These are phyloP conservation scores for Mucor irregularis DNA, from an alignment of 371 early-diverging fungal species.

Conservation along the genomic window DNA sequence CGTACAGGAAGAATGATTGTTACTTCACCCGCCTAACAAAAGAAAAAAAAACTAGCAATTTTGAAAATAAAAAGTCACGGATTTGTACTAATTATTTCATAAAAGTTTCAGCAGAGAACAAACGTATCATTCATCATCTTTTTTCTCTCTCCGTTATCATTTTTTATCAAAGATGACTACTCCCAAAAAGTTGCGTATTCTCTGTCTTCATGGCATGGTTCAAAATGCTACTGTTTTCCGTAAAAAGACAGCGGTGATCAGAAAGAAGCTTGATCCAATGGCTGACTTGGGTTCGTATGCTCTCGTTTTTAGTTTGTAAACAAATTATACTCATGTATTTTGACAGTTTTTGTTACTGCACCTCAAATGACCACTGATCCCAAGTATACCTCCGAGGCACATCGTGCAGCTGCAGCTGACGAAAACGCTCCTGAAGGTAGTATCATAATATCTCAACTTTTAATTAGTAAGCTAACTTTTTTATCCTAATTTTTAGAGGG, in stretches of 20 bases:
- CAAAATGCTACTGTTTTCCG: slow-evolving; percentile 72
- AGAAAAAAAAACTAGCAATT: too few relatives aligned
- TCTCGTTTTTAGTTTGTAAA: not conserved
- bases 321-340: not conserved
- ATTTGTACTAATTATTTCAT: too few relatives aligned
- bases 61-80: too few relatives aligned
- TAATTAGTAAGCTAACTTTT: not conserved
- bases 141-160: not conserved
- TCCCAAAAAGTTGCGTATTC: slow-evolving; percentile 45
- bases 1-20: too few relatives aligned
- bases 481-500: slow-evolving; percentile 25
- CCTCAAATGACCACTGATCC: slow-evolving; percentile 63
- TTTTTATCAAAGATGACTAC: not conserved
- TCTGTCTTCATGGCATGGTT: slow-evolving; percentile 78
- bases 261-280: slow-evolving; percentile 60
- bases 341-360: slow-evolving; percentile 62
- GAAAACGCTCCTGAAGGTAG: slow-evolving; percentile 55
- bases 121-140: too few relatives aligned
- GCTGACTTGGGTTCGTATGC: slow-evolving; percentile 61
- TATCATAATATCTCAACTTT: too few relatives aligned
- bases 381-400: slow-evolving; percentile 52
- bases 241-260: slow-evolving; percentile 67
- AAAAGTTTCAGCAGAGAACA: too few relatives aligned
- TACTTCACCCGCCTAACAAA: too few relatives aligned
- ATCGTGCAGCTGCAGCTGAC: slow-evolving; percentile 50